A percentile compares a stretch with the other conserved stretches of the same genome.
These are phyloP conservation scores for Plasmodium blacklocki DNA, from an alignment of 169 alveolate species.

Conservation along the genomic window DNA sequence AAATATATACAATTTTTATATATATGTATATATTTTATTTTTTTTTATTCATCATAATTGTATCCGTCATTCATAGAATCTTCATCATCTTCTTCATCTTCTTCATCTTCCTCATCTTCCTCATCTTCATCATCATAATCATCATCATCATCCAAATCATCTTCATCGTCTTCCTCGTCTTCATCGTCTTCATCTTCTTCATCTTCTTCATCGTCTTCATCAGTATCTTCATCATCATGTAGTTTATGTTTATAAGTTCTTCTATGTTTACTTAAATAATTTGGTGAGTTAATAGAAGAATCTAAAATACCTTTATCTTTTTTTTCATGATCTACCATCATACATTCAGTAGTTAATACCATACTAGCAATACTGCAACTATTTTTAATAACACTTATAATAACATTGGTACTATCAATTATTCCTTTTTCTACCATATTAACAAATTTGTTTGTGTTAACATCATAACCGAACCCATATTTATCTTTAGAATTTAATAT, in stretches of 20 bases:
- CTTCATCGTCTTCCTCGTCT: constrained; percentile 53
- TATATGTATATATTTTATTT: background rate
- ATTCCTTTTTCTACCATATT: constrained; percentile 92
- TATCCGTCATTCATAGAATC: constrained; percentile 45
- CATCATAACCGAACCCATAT: constrained; percentile 92
- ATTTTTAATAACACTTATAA: constrained; percentile 89
- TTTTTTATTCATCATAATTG: constrained; percentile 66
- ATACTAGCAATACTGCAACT: constrained; percentile 91
- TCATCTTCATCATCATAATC: constrained; percentile 59
- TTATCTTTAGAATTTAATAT: constrained; percentile 87
- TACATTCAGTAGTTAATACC: constrained; percentile 92
- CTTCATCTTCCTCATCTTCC: constrained; percentile 43
- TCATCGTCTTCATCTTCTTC: constrained; percentile 43
- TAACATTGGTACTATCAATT: constrained; percentile 92
- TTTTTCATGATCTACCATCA: constrained; percentile 92
- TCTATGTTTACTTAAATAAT: constrained; percentile 31
- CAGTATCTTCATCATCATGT: constrained; percentile 28
- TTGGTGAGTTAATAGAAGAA: constrained; percentile 26
- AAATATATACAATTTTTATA: background rate
- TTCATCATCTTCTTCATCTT: constrained; percentile 47
- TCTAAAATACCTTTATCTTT: constrained; percentile 63
- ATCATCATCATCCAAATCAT: constrained; percentile 33
- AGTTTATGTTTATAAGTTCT: constrained; percentile 31
- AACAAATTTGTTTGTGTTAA: constrained; percentile 89
- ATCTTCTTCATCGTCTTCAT: constrained; percentile 51